A percentile compares a stretch with the other conserved stretches of the same genome.
Conservation (phyloP, 805 yeast genomes). For the Myxozyma nipponensis region DNA sequence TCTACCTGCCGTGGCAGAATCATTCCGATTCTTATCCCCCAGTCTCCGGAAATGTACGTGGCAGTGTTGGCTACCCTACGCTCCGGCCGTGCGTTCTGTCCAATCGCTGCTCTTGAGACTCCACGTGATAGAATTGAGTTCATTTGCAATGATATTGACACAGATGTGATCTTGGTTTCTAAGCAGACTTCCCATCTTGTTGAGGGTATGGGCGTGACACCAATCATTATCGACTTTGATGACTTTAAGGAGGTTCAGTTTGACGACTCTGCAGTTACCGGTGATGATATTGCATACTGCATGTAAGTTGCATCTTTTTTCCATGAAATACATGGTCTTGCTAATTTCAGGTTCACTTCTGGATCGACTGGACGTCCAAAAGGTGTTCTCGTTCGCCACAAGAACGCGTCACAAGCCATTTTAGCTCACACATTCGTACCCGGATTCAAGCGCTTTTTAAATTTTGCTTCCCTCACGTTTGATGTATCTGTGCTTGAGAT, state of each 20-base stretch:
- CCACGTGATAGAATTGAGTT: slow-evolving; percentile 23
- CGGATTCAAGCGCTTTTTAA: slow-evolving; percentile 25
- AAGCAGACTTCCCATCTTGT: slow-evolving; percentile 1
- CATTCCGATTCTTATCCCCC: slow-evolving; percentile 27
- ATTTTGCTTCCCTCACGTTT: slow-evolving; percentile 31
- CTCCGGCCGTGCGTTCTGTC: slow-evolving; percentile 30
- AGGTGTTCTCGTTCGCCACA: slow-evolving; percentile 42
- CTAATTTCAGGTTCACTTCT: slow-evolving; percentile 41
- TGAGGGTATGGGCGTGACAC: neutral
- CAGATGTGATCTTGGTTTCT: slow-evolving; percentile 20
- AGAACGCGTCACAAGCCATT: slow-evolving; percentile 25
- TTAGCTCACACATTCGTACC: slow-evolving; percentile 29
- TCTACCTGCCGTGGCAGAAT: neutral
- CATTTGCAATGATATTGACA: slow-evolving; percentile 19
- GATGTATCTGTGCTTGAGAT: slow-evolving; percentile 33
- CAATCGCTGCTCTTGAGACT: slow-evolving; percentile 21
- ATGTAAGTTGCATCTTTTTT: slow-evolving; percentile 11
- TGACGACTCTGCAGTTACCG: neutral
- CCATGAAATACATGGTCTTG: too few species aligned
- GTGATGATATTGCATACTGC: slow-evolving; percentile 22
- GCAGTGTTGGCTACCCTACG: slow-evolving; percentile 27
- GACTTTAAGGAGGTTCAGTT: neutral
- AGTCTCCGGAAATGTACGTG: slow-evolving; percentile 27
- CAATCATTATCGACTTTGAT: slow-evolving; percentile 7
- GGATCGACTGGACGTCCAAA: slow-evolving; percentile 55